Evolutionary conservation across 2,329 filamentous ascomycete genomes (phyloP), one percentile per base, ranked within the genome.

Genomic region (Fusarium euwallaceae): DNA sequence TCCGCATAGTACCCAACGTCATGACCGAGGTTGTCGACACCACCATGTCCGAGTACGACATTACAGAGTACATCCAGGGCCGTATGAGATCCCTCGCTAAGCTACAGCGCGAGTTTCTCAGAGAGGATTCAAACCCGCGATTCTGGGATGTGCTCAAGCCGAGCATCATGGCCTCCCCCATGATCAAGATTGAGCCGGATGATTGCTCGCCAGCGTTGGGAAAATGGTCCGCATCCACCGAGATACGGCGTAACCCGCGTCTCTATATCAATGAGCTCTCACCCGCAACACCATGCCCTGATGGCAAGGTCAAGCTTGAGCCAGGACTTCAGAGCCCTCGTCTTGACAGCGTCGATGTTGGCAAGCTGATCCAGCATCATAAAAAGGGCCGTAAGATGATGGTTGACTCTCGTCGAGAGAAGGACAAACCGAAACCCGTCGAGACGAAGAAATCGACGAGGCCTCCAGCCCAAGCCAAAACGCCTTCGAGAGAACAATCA

Each of bases 1-100:
- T 83, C 4, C 76, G 80, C 3, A 78, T 81, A 34, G 77, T 85
- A 3, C 83, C 84, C 14, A 86, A 86, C 67, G 78, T 86, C 37
- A 71, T 83, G 29, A 79, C 81, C 27, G 83, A 84, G 59, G 72
- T 83, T 6, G 74, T 86, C 45, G 80, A 86, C 58, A 79, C 78
- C 0, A 69, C 60, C 5, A 67, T 79, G 66, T 69, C 70, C 9
- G 77, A 82, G 59, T 51, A 72, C 17, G 78, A 78, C 16, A 82
- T 85, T 61, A 81, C 82, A 17, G 71, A 78, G n/a, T 76, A 78
- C 67, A 83, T 86, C 69, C 77, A 82, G 66, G 61, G 69, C 2
- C 80, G 82, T 9, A 84, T 86, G 79, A 80, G 77, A 20, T 73
- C 75, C 3, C 75, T 86, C 16, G 84, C 81, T 10, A 76, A 76